phyloP scores from a whole-genome alignment of 2,329 filamentous ascomycete genomes.

The Aspergillus chevalieri region DNA sequence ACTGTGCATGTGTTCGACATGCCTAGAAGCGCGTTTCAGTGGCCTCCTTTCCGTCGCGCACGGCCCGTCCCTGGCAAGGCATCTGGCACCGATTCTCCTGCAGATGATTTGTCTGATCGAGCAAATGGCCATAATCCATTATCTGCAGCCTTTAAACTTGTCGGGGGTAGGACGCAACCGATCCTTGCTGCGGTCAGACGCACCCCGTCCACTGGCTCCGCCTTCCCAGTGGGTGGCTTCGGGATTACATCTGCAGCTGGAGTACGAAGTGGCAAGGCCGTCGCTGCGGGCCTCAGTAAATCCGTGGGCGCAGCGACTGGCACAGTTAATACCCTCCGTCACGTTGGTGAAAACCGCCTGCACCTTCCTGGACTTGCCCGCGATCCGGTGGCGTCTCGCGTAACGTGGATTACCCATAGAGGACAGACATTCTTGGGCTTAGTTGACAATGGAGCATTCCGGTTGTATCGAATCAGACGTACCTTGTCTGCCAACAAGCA shows the following conservation, averaged over 20 bases:
- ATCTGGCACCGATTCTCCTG: slow-evolving; percentile 38
- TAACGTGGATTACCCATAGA: slow-evolving; percentile 42
- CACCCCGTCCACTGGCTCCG: slow-evolving; percentile 41
- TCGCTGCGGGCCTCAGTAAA: slow-evolving; percentile 46
- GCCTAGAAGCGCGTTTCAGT: slow-evolving; percentile 73
- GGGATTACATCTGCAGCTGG: slow-evolving; percentile 43
- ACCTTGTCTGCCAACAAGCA: slow-evolving; percentile 48
- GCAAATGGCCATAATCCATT: slow-evolving; percentile 43
- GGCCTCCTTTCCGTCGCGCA: slow-evolving; percentile 63
- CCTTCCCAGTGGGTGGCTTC: slow-evolving; percentile 40
- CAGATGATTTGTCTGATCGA: slow-evolving; percentile 45
- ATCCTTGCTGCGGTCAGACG: slow-evolving; percentile 62
- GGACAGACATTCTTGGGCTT: slow-evolving; percentile 39
- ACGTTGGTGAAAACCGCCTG: slow-evolving; percentile 45
- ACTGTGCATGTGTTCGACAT: slow-evolving; percentile 90
- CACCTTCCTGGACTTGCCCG: slow-evolving; percentile 37
- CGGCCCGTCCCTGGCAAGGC: slow-evolving; percentile 34
- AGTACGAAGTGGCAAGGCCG: slow-evolving; percentile 41
- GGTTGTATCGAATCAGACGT: slow-evolving; percentile 38
- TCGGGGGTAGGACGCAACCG: slow-evolving; percentile 55
- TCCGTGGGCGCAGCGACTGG: slow-evolving; percentile 45
- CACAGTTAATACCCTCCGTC: slow-evolving; percentile 43
- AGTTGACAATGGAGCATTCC: slow-evolving; percentile 41
- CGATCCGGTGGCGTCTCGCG: slow-evolving; percentile 36
- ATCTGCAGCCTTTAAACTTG: slow-evolving; percentile 63